Conservation (phyloP, 2,329 filamentous ascomycete species). For the Ophiognomonia clavigignenti-juglandacearum region DNA sequence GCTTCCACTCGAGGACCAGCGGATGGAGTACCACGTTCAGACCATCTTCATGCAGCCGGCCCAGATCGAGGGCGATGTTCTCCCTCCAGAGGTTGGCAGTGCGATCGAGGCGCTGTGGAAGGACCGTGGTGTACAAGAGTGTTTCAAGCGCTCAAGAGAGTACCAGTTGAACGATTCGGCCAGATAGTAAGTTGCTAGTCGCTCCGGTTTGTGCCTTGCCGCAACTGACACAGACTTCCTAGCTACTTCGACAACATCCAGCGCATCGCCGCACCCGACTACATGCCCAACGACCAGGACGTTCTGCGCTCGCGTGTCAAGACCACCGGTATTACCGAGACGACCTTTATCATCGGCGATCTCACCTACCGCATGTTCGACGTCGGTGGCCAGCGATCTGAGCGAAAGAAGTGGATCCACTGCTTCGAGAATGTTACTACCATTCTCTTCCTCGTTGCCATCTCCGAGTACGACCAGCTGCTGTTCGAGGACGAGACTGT, state of each 20-base stretch:
- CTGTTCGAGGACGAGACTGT: slow-evolving; percentile 95
- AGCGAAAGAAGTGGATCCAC: slow-evolving; percentile 99
- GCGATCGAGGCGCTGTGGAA: slow-evolving; percentile 92
- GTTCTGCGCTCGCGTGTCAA: slow-evolving; percentile 94
- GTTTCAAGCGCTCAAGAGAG: slow-evolving; percentile 91
- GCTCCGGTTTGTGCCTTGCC: neutral
- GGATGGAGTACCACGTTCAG: slow-evolving; percentile 95
- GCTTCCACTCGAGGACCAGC: slow-evolving; percentile 82
- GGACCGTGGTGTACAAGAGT: slow-evolving; percentile 87
- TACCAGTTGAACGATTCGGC: slow-evolving; percentile 96
- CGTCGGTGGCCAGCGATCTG: slow-evolving; percentile 89
- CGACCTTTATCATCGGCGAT: slow-evolving; percentile 91
- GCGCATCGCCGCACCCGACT: slow-evolving; percentile 84
- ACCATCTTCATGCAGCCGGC: slow-evolving; percentile 98
- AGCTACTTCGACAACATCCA: slow-evolving; percentile 96
- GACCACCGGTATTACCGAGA: slow-evolving; percentile 96
- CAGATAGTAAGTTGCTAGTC: slow-evolving; percentile 68
- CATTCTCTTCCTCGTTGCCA: slow-evolving; percentile 93
- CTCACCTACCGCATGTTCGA: slow-evolving; percentile 97
- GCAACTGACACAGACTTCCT: slow-evolving; percentile 30
- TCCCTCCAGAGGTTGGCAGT: slow-evolving; percentile 89
- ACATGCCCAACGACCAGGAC: slow-evolving; percentile 93
- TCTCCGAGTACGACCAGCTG: slow-evolving; percentile 94
- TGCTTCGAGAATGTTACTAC: slow-evolving; percentile 98
- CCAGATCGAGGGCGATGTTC: slow-evolving; percentile 90